phyloP scores from a whole-genome alignment of 2,329 filamentous ascomycete genomes.

The Chrysoporthe puriensis region DNA sequence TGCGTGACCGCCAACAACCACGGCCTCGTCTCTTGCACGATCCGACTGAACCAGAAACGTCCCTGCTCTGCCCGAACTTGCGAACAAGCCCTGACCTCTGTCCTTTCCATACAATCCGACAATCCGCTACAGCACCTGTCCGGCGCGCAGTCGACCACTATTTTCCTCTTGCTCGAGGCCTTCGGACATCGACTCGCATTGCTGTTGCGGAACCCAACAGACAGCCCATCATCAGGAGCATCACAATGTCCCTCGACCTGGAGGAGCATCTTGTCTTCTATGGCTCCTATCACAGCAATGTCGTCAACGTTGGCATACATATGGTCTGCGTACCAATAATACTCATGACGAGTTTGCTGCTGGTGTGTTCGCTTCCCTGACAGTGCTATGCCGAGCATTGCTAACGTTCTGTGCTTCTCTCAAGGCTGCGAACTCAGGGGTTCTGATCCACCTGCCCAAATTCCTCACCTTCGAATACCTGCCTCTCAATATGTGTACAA shows the following conservation, averaged over 20 bases:
- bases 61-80: neutral
- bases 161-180: neutral
- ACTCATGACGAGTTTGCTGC: conserved; percentile 69
- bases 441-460: conserved; percentile 65
- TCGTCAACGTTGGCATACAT: conserved; percentile 77
- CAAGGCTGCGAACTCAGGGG: conserved; percentile 65
- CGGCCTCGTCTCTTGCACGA: neutral
- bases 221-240: neutral
- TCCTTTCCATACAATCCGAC: neutral
- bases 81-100: neutral
- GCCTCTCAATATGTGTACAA: conserved; percentile 67
- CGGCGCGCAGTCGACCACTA: neutral
- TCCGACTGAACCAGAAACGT: neutral
- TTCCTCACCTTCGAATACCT: conserved; percentile 71
- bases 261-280: conserved; percentile 86
- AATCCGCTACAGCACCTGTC: neutral
- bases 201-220: too few relatives aligned
- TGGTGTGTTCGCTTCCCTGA: conserved; percentile 56
- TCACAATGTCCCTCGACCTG: conserved; percentile 69
- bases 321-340: conserved; percentile 79
- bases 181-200: neutral
- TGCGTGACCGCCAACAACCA: neutral
- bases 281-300: conserved; percentile 80
- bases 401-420: conserved; percentile 7
- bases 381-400: neutral